phyloP scores from a whole-genome alignment of 2,329 filamentous ascomycete genomes.

The Penicillium rolfsii region DNA sequence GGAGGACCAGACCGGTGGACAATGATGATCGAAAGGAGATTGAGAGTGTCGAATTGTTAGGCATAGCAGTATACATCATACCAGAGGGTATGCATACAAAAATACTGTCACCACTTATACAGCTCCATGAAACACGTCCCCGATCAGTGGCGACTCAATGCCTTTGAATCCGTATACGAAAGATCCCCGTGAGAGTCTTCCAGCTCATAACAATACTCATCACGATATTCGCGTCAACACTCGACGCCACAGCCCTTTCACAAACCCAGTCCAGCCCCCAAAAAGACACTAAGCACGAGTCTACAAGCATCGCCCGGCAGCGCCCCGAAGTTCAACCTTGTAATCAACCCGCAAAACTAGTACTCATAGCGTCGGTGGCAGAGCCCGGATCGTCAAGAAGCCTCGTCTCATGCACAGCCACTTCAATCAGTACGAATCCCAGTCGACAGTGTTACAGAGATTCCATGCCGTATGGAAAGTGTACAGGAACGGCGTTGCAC shows the following conservation, averaged over 20 bases:
- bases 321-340: background rate
- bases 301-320: background rate
- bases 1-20: background rate
- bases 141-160: no score
- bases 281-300: conserved; percentile 2
- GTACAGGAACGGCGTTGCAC: background rate
- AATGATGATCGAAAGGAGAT: background rate
- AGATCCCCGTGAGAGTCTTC: no score
- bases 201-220: no score
- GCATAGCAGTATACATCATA: background rate
- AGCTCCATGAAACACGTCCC: background rate
- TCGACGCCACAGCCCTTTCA: background rate
- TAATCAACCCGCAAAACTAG: background rate
- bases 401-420: background rate
- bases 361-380: conserved; percentile 1
- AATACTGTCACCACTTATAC: no score
- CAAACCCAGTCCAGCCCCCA: background rate
- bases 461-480: background rate
- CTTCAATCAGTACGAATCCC: background rate
- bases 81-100: no score
- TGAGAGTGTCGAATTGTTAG: background rate
- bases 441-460: background rate
- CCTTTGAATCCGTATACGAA: no score
- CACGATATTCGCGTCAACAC: no score
- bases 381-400: background rate